Base-by-base conservation (phyloP, 2,329 filamentous ascomycete genomes). In the Penicillium sp. region DNA sequence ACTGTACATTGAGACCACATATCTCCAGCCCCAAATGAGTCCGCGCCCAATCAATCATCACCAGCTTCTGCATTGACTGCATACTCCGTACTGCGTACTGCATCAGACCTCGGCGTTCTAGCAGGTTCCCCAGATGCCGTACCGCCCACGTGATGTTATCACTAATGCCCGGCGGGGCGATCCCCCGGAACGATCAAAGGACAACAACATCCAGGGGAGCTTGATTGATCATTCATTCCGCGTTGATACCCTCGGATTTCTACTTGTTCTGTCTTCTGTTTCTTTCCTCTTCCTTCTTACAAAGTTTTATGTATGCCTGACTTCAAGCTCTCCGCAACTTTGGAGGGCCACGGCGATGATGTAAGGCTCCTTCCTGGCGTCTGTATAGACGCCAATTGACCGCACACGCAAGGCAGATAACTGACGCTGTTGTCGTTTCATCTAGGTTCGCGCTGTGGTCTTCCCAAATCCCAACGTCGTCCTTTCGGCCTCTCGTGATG, bases 271-370 rank as follows among this genome's bases (percentile, higher is more conserved):
- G 35, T 22, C 27, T 47, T 36, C 33, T 43, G 16, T 43, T 38
- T 6, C 13, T 37, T 50, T 36, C 30, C 29, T 34, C 9, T 14
- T n/a, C 37, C 25, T 25, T 14, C 12, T 13, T 12, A 14, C 34
- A 25, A 34, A 41, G 53, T 59, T 55, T 64, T 63, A 64, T 70
- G 58, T 62, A 91, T 92, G 87, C 76, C 80, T 71, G 86, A 90
- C 68, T 97, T 89, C 80, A 95, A 92, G 80, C 83, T 99, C 65
- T 95, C 93, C 54, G 90, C 92, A 60, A 87, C 89, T 66, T 80
- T 99, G 59, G 77, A 84, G 60, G 92, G 89, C 65, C 93, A 99
- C 70, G 87, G 93, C 71, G 87, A 93, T 69, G 93, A 99, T 82
- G 93, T 96, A 79, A 73, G 84, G 46, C 49, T 46, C 39, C 42